Evolutionary conservation across 2,329 filamentous ascomycete genomes (phyloP).

Genomic region (Berkeleyomyces rouxiae): DNA sequence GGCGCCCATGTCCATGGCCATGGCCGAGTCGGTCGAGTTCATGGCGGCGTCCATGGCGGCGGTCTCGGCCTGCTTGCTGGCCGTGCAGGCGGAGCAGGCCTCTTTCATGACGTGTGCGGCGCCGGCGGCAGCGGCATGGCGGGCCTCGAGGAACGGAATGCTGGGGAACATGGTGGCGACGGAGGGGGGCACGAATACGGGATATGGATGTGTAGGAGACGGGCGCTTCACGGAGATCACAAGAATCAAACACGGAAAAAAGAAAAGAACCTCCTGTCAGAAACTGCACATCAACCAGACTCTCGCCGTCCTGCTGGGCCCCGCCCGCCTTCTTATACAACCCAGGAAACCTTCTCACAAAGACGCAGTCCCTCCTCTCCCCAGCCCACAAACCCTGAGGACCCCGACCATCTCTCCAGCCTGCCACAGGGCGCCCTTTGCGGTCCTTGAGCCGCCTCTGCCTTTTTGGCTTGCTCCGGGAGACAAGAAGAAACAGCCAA

Average conservation of each 20-base stretch:
- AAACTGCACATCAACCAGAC: neutral
- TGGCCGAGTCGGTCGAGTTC: conserved; percentile 12
- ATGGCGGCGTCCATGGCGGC: neutral
- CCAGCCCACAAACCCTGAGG: neutral
- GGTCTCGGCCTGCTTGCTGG: neutral
- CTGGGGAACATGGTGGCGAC: neutral
- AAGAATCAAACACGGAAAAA: neutral
- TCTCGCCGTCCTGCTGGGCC: neutral
- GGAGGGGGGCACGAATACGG: neutral
- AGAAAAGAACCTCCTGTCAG: neutral
- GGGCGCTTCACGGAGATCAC: neutral
- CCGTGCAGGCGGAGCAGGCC: neutral
- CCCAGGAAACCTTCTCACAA: neutral
- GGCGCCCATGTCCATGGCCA: conserved; percentile 14
- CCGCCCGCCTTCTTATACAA: neutral
- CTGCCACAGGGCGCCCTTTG: too few species aligned
- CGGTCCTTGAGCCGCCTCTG: neutral
- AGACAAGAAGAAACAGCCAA: neutral
- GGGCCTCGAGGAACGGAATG: neutral
- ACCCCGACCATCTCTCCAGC: neutral
- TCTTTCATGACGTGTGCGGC: neutral
- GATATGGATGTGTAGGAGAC: neutral
- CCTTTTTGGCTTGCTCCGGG: neutral
- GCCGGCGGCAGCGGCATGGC: neutral
- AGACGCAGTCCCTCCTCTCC: neutral